Evolutionary conservation across 352 stramenopile species (phyloP).

Genomic region (Phytopythium aichiense): DNA sequence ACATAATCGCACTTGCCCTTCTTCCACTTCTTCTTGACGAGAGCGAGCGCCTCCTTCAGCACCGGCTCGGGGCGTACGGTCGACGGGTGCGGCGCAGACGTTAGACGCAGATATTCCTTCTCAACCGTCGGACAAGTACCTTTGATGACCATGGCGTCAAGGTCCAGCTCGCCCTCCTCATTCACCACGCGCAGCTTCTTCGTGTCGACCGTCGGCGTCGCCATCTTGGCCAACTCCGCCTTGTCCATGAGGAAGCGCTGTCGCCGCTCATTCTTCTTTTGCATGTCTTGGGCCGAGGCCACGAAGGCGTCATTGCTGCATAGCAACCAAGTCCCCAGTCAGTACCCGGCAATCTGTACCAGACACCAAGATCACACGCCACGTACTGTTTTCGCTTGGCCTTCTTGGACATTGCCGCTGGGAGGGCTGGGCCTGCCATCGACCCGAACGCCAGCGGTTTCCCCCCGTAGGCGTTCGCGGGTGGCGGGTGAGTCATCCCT

Average conservation of each 20-base stretch:
- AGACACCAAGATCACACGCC: neutral
- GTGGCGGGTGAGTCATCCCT: slow-evolving; percentile 2
- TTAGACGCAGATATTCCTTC: slow-evolving; percentile 98
- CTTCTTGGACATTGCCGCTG: slow-evolving; percentile 27
- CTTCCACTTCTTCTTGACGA: slow-evolving; percentile 89
- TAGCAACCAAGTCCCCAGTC: neutral
- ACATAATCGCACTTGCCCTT: slow-evolving; percentile 87
- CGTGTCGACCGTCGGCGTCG: slow-evolving; percentile 63
- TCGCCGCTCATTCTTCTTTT: slow-evolving; percentile 70
- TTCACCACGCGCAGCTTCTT: slow-evolving; percentile 75
- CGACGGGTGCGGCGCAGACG: slow-evolving; percentile 91
- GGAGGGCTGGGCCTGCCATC: slow-evolving; percentile 12
- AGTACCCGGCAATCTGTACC: neutral
- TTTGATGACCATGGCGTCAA: slow-evolving; percentile 90
- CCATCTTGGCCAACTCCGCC: slow-evolving; percentile 51
- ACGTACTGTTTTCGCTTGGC: slow-evolving; percentile 73
- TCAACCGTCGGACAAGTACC: slow-evolving; percentile 94
- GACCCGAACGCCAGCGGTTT: slow-evolving; percentile 7
- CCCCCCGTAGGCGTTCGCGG: slow-evolving; percentile 2
- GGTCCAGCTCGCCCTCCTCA: slow-evolving; percentile 71
- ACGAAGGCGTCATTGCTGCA: slow-evolving; percentile 15
- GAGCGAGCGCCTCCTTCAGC: slow-evolving; percentile 84
- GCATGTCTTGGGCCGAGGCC: slow-evolving; percentile 37
- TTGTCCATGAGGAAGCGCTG: slow-evolving; percentile 79
- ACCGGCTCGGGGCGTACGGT: slow-evolving; percentile 93